A percentile compares a stretch with the other conserved stretches of the same genome.
Evolutionary conservation across 75 land plant species (phyloP).

Genomic region (Gnetum montanum): DNA sequence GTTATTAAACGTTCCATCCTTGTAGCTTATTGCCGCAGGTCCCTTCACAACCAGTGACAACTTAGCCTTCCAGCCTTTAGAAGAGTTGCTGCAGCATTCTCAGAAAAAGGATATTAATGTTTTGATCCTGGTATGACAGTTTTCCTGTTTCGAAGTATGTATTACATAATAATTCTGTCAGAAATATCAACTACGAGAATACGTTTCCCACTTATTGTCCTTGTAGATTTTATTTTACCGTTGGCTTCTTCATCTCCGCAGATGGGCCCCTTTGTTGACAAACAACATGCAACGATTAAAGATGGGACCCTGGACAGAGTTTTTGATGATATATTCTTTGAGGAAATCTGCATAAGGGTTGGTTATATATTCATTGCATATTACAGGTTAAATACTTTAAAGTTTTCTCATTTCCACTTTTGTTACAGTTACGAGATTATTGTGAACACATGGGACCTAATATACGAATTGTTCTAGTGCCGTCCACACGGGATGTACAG

Average conservation of each 20-base stretch:
- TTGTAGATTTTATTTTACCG: too few relatives aligned
- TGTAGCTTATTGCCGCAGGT: slow-evolving; percentile 85
- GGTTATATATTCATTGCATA: too few relatives aligned
- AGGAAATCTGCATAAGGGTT: slow-evolving; percentile 71
- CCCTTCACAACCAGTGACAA: slow-evolving; percentile 92
- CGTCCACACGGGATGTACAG: slow-evolving; percentile 84
- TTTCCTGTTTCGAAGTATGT: too few relatives aligned
- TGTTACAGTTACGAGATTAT: slow-evolving; percentile 15
- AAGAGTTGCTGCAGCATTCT: slow-evolving; percentile 69
- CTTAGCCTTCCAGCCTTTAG: slow-evolving; percentile 76
- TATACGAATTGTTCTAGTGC: slow-evolving; percentile 67
- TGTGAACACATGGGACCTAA: slow-evolving; percentile 80
- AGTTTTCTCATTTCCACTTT: too few relatives aligned
- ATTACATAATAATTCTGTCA: too few relatives aligned
- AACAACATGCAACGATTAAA: slow-evolving; percentile 84
- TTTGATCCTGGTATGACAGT: slow-evolving; percentile 47
- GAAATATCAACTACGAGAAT: too few relatives aligned
- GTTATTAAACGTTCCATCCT: slow-evolving; percentile 4
- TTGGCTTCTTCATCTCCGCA: slow-evolving; percentile 15
- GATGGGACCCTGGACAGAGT: slow-evolving; percentile 49
- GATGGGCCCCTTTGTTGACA: slow-evolving; percentile 96
- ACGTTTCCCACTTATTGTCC: too few relatives aligned
- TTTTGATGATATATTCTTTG: slow-evolving; percentile 67
- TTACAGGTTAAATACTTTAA: too few relatives aligned
- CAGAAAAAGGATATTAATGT: slow-evolving; percentile 65